Base-by-base conservation (phyloP, 345 rosid species). In the Populus simonii region DNA sequence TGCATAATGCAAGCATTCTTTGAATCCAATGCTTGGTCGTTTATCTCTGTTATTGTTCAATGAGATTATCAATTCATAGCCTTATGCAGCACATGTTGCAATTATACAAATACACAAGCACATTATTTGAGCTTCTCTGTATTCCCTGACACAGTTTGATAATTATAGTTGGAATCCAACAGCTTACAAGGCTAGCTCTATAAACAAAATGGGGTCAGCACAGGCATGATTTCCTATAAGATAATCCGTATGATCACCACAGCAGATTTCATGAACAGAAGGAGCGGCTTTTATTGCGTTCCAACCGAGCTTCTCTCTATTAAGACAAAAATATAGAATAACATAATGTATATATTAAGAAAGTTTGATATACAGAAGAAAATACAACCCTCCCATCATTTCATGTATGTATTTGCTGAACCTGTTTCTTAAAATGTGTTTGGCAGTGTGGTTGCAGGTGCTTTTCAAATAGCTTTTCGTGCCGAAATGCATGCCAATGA, bases 251-350 rank as follows among this genome's bases (percentile, higher is more conserved):
- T 39, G 45, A 74, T 81, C 75, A 79, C 25, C 59, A 23, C 71
- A 59, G 67, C 65, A 69, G 79, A 59, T 51, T 83, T 92, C 86
- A 93, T 0, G 98, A 93, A 84, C 92, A 93, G 39, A 95, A 74
- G 25, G 98, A 91, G 27, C 94, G 89, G 62, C 33, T 91, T 86
- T 69, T 90, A 82, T 95, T 95, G 72, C 97, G 92, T 84, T 95
- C 99, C 86, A 93, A 81, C 78, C 94, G 90, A 76, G 96, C 99
- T 87, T 92, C 98, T 89, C 98, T 91, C 99, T 93, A 87, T 76
- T 23, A 55, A 43, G 73, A 78, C 20, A 63, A 72, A 75, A 70
- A 66, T 17, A 70, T 70, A 72, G 55, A 39, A 66, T 47, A 67
- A 66, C 57, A 68, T 9, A 70, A 71, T 9, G 8, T n/a, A 45